These are phyloP conservation scores for Triticum urartu DNA, from an alignment of 176 grass and related monocot species.

Conservation along the genomic window DNA sequence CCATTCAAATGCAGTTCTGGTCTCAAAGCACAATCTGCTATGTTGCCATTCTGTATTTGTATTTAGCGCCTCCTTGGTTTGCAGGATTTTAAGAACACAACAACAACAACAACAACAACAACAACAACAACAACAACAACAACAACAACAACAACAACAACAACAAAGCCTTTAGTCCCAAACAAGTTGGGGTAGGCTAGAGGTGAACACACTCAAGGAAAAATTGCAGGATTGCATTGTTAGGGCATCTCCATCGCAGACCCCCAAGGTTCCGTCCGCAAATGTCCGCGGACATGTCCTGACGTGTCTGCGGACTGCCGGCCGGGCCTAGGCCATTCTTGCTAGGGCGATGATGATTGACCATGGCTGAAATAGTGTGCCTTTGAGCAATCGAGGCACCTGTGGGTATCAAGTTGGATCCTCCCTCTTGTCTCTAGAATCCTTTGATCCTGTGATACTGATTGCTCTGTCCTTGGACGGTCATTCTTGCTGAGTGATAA, in stretches of 20 bases:
- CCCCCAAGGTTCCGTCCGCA: no score
- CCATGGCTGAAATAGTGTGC: neutral
- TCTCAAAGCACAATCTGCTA: neutral
- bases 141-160: no score
- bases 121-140: no score
- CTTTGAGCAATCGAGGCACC: conserved; percentile 24
- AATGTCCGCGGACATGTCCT: no score
- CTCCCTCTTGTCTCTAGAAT: neutral
- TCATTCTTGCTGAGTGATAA: conserved; percentile 8
- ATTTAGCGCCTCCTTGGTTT: neutral
- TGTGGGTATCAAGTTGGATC: conserved; percentile 2
- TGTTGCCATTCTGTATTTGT: no score
- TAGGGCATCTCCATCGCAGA: no score
- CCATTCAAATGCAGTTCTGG: neutral
- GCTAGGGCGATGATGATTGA: conserved; percentile 1
- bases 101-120: no score
- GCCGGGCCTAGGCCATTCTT: neutral
- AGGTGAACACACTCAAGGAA: neutral
- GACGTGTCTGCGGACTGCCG: no score
- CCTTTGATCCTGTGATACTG: neutral
- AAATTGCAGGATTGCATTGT: neutral
- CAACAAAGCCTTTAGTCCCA: no score
- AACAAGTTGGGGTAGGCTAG: no score
- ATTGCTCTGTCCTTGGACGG: conserved; percentile 14
- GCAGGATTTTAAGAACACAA: no score